Evolutionary conservation across 257 asterid species (phyloP), one percentile per base, ranked within the genome.

Genomic region (Solanum medicagineum): DNA sequence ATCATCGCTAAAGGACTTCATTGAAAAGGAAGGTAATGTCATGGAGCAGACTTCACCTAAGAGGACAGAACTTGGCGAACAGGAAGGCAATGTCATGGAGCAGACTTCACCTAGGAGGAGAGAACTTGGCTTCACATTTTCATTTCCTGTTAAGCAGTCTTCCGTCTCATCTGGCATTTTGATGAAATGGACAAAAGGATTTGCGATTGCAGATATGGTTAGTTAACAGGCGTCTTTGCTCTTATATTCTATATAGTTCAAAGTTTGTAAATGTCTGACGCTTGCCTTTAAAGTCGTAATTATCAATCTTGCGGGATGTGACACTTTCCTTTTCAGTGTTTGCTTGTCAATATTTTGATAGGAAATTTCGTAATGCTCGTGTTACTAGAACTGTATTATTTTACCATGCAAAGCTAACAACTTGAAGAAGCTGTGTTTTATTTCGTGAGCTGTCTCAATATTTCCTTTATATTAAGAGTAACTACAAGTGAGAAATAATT

Each of bases 121-220:
- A 87, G 95, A 89, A 51, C 94, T 95, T 36, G 99, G 99, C 84
- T 94, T 95, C 93, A 95, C 99, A 80, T 94, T 95, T 84, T 94
- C 98, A 4, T 95, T 93, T 87, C 99, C 99, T 3, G 92, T 95
- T 87, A 94, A 87, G 85, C 98, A 94, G 84, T 89, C 87, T 59
- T 93, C 99, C 44, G 80, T 91, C 29, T 88, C 92, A 1, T 92
- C 98, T 29, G 99, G 99, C 87, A 89, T 89, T 83, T 88, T 95
- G 77, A 91, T 94, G 59, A 92, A 92, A 87, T 94, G 95, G 98
- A 93, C 99, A 1, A 93, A 95, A 88, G 98, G 95, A 75, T 95
- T 95, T 80, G 88, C 93, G 9, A 91, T 95, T 53, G 88, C 88
- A 59, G 97, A 94, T 88, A 89, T 56, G 97, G 99, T 95, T 79